Evolutionary conservation across 1,139 yeast genomes (phyloP), one percentile per base, ranked within the genome.

Genomic region (Geotrichum aggregatum): DNA sequence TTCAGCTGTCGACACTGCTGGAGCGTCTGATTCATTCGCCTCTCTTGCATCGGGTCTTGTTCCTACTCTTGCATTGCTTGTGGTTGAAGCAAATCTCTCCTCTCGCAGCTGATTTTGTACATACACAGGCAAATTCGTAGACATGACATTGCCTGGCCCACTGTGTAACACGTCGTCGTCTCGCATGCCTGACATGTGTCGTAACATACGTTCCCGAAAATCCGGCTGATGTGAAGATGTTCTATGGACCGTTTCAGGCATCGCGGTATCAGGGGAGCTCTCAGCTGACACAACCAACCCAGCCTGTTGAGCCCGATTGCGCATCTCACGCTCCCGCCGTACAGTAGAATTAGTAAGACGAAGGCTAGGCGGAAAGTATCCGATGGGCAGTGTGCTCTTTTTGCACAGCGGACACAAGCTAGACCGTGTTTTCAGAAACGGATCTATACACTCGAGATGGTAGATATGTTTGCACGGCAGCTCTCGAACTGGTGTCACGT

Each of bases 341-440:
- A 63, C 64, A 5, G 63, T 59, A 11, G 63, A 58, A 28, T 59
- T 61, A 10, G 64, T 63, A 38, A 63, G 58, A 28, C 50, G 59
- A 6, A 63, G 38, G 3, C 59, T 46, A 3, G 58, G 49, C 10
- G 66, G 66, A 13, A 63, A 45, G 43, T 61, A 63, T 3, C 66
- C 66, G 19, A 52, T 49, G 11, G 66, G 65, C 30, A 63, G 43
- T 3, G 57, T 58, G 7, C 61, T 58, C 31, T 54, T 59, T 49
- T 63, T 63, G 52, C 66, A 63, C 21, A 63, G 47, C 10, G 66
- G 66, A 50, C 66, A 63, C 14, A 62, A 56, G 30, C 63, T 57
- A 8, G 65, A 60, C 30, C 61, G 59, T n/a, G 58, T 55, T 21
- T 49, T 56, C 11, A 63, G 49, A 42, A 62, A 63, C 8, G 64